Evolutionary conservation across 345 rosid species (phyloP).

Genomic region (Aquilaria malaccensis): DNA sequence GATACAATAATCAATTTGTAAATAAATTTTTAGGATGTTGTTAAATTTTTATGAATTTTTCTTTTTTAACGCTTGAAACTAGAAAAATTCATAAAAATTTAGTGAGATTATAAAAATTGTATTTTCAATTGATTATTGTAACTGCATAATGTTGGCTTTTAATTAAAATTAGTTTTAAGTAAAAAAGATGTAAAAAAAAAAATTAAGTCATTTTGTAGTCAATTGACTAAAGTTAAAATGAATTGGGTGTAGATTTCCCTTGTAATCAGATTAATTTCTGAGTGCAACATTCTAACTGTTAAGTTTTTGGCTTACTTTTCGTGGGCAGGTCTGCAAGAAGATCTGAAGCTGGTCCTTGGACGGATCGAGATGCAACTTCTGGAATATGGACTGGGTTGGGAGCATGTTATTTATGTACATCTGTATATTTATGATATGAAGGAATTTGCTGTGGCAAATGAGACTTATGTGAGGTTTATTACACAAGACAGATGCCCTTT

Average conservation of each 20-base stretch:
- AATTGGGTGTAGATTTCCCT: not conserved
- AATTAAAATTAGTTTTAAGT: too few relatives aligned
- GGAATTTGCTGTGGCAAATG: slow-evolving; percentile 70
- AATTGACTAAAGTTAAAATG: too few relatives aligned
- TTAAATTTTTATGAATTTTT: too few relatives aligned
- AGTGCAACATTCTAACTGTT: not conserved
- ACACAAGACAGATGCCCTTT: slow-evolving; percentile 84
- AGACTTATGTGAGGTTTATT: slow-evolving; percentile 76
- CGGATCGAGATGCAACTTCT: slow-evolving; percentile 56
- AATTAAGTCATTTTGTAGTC: too few relatives aligned
- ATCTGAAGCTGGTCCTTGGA: slow-evolving; percentile 48
- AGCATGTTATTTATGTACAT: slow-evolving; percentile 78
- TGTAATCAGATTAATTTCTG: slow-evolving; percentile 8
- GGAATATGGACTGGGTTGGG: slow-evolving; percentile 57
- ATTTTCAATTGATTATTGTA: too few relatives aligned
- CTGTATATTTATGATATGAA: slow-evolving; percentile 86
- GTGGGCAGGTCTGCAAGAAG: slow-evolving; percentile 62
- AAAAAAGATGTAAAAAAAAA: too few relatives aligned
- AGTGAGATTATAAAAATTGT: too few relatives aligned
- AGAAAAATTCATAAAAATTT: too few relatives aligned
- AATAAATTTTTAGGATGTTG: too few relatives aligned
- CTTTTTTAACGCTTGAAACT: too few relatives aligned
- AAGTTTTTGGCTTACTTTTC: slow-evolving; percentile 2
- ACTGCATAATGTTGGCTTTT: too few relatives aligned
- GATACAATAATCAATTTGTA: too few relatives aligned